Percentiles rank a stretch among this genome's conserved stretches.
These are phyloP conservation scores for Flaveria brownii DNA, from an alignment of 129 eudicot species.

Conservation along the genomic window DNA sequence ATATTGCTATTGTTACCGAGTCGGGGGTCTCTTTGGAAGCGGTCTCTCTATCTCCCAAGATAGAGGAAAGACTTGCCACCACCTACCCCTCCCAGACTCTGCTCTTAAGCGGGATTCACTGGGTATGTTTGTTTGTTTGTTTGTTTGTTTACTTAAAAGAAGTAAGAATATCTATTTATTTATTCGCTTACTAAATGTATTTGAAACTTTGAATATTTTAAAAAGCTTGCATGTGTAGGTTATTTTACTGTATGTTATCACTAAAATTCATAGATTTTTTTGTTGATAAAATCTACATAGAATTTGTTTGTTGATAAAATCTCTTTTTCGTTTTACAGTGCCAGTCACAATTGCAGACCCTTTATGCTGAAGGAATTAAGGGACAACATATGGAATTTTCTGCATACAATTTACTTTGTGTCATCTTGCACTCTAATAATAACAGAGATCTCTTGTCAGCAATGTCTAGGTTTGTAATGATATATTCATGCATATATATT, in stretches of 20 bases:
- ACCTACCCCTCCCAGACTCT: too few species aligned
- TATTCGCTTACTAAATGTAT: slow-evolving; percentile 10
- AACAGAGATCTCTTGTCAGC: slow-evolving; percentile 87
- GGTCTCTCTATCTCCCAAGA: too few species aligned
- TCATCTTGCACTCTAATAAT: slow-evolving; percentile 82
- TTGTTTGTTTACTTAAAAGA: too few species aligned
- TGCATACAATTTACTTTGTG: slow-evolving; percentile 84
- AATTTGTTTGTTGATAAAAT: slow-evolving; percentile 7
- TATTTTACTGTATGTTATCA: background rate
- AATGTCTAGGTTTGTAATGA: slow-evolving; percentile 76
- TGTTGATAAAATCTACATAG: too few species aligned
- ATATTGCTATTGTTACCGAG: too few species aligned
- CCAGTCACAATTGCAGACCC: slow-evolving; percentile 87
- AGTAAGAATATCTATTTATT: background rate
- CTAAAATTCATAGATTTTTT: slow-evolving; percentile 12
- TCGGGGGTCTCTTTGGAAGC: too few species aligned
- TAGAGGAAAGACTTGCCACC: too few species aligned
- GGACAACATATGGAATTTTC: slow-evolving; percentile 90
- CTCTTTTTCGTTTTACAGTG: slow-evolving; percentile 54
- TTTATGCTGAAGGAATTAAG: slow-evolving; percentile 86
- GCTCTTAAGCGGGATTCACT: too few species aligned
- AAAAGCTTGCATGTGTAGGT: background rate
- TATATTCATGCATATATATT: background rate
- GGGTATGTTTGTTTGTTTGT: too few species aligned
- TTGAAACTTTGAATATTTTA: background rate